A percentile compares a stretch with the other conserved stretches of the same genome.
phyloP scores from a whole-genome alignment of 1,284 basidiomycete genomes.

The Cryptococcus amylolentus region DNA sequence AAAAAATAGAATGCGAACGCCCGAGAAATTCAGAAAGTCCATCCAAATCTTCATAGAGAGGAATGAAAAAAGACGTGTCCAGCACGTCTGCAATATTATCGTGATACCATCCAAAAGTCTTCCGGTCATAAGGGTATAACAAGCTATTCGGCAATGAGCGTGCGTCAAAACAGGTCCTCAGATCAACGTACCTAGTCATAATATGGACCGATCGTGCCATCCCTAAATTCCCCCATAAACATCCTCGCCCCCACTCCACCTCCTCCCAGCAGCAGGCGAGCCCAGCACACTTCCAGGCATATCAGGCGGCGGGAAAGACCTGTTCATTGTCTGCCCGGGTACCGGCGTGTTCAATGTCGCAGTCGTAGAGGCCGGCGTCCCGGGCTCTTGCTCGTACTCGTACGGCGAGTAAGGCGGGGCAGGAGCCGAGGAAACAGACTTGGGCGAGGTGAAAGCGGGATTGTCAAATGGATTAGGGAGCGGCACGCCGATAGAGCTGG shows the following conservation, averaged over 20 bases:
- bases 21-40: not conserved
- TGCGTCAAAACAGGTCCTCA: too few relatives aligned
- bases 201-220: not conserved
- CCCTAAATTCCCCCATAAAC: slow-evolving; percentile 45
- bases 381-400: not conserved
- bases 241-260: slow-evolving; percentile 29
- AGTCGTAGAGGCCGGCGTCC: slow-evolving; percentile 10
- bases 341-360: not conserved
- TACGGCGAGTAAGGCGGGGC: slow-evolving; percentile 23
- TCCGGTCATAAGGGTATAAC: too few relatives aligned
- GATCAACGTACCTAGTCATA: too few relatives aligned
- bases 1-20: not conserved
- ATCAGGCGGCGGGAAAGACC: slow-evolving; percentile 25
- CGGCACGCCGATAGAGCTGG: not conserved
- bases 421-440: slow-evolving; percentile 2
- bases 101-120: too few relatives aligned
- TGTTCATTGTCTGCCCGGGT: not conserved
- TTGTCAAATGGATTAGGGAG: slow-evolving; percentile 29
- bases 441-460: slow-evolving; percentile 2
- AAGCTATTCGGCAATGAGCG: too few relatives aligned
- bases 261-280: slow-evolving; percentile 14
- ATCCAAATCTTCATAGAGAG: not conserved
- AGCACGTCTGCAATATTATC: too few relatives aligned
- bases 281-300: slow-evolving; percentile 33
- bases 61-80: too few relatives aligned